Evolutionary conservation across 129 eudicot genomes (phyloP).

Genomic region (Deinandra increscens): DNA sequence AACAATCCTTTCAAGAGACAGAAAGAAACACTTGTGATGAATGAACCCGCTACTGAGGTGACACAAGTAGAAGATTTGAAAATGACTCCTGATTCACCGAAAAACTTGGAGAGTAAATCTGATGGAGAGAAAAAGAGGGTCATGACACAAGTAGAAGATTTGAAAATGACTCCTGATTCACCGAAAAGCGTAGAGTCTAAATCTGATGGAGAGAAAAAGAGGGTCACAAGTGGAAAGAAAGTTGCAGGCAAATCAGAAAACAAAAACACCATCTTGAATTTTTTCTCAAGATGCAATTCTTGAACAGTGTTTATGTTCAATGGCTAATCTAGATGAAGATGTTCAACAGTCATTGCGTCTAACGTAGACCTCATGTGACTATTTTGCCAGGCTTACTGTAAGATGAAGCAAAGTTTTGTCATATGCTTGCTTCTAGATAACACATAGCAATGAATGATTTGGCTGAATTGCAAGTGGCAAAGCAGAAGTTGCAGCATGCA

Average conservation of each 20-base stretch:
- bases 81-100: slow-evolving; percentile 50
- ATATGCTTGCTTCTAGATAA: not conserved
- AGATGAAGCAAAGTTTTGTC: not conserved
- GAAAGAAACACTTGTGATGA: slow-evolving; percentile 33
- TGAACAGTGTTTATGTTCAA: not conserved
- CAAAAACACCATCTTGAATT: slow-evolving; percentile 52
- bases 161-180: slow-evolving; percentile 47
- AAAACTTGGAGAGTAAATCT: slow-evolving; percentile 49
- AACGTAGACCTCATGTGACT: not conserved
- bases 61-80: slow-evolving; percentile 38
- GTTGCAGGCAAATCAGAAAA: not conserved
- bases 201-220: slow-evolving; percentile 23
- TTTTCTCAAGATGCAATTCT: slow-evolving; percentile 45
- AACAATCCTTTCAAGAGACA: slow-evolving; percentile 75
- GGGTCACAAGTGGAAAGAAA: slow-evolving; percentile 29
- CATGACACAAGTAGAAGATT: slow-evolving; percentile 28
- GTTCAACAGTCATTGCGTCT: not conserved
- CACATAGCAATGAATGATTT: not conserved
- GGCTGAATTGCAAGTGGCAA: not conserved
- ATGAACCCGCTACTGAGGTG: slow-evolving; percentile 21
- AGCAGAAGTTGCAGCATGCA: too few species aligned
- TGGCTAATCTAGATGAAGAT: not conserved
- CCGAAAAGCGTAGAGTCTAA: slow-evolving; percentile 57
- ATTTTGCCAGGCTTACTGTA: not conserved
- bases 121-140: slow-evolving; percentile 16